These are phyloP conservation scores for Sphaerostilbella broomeana DNA, from an alignment of 2,329 filamentous ascomycete species.

Conservation along the genomic window DNA sequence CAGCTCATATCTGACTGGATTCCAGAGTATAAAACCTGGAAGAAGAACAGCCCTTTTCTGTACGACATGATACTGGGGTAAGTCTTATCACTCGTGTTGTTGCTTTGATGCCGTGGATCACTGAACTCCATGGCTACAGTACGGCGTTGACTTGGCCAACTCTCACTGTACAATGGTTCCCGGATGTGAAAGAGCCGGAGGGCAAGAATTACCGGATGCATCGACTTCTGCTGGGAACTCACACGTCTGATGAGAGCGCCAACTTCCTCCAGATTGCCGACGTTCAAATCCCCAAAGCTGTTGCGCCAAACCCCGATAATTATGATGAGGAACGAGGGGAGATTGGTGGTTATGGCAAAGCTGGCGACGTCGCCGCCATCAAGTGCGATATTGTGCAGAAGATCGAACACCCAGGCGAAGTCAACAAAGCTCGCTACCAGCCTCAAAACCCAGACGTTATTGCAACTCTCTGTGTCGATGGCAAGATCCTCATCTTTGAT, in stretches of 20 bases:
- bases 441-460: slow-evolving; percentile 97
- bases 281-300: slow-evolving; percentile 81
- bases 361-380: slow-evolving; percentile 61
- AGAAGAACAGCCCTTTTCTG: slow-evolving; percentile 97
- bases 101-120: not conserved
- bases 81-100: not conserved
- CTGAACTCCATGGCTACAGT: slow-evolving; percentile 33
- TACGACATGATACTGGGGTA: slow-evolving; percentile 94
- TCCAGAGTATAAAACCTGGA: slow-evolving; percentile 98
- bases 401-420: slow-evolving; percentile 92
- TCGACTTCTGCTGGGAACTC: slow-evolving; percentile 85
- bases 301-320: slow-evolving; percentile 66
- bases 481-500: slow-evolving; percentile 87
- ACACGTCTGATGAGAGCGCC: slow-evolving; percentile 76
- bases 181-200: slow-evolving; percentile 81
- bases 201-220: slow-evolving; percentile 85
- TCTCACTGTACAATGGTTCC: slow-evolving; percentile 95
- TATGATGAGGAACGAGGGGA: slow-evolving; percentile 91
- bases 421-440: slow-evolving; percentile 97
- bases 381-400: slow-evolving; percentile 91
- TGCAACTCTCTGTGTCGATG: slow-evolving; percentile 83
- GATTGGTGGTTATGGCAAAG: slow-evolving; percentile 85
- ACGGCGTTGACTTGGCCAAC: slow-evolving; percentile 97
- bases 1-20: slow-evolving; percentile 5
- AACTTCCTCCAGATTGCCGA: slow-evolving; percentile 96